These are phyloP conservation scores for Penicillium ucsense DNA, from an alignment of 495 filamentous ascomycete species.

Conservation along the genomic window DNA sequence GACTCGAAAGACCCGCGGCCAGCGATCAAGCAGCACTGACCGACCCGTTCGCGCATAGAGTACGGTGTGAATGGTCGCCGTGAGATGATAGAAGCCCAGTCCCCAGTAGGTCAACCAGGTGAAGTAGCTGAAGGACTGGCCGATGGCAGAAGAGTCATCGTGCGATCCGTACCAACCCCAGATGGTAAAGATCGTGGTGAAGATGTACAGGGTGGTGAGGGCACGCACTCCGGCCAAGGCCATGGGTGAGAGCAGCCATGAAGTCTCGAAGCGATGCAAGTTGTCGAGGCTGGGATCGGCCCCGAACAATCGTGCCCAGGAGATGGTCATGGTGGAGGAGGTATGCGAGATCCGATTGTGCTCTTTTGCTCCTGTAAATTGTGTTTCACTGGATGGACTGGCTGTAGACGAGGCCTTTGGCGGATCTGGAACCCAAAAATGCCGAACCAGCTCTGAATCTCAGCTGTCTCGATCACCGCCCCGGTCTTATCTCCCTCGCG, in stretches of 20 bases:
- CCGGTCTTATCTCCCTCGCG: no score
- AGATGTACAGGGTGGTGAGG: conserved; percentile 57
- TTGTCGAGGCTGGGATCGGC: conserved; percentile 41
- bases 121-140: conserved; percentile 65
- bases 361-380: no score
- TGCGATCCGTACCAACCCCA: conserved; percentile 49
- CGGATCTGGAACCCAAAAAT: no score
- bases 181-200: conserved; percentile 59
- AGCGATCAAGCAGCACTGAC: conserved; percentile 46
- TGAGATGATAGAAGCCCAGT: conserved; percentile 64
- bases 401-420: no score
- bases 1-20: conserved; percentile 52
- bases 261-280: conserved; percentile 59
- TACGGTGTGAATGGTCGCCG: conserved; percentile 54
- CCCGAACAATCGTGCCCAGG: conserved; percentile 17
- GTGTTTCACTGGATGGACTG: no score
- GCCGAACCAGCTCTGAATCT: no score
- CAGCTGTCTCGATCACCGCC: no score
- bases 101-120: conserved; percentile 75
- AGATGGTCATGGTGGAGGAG: conserved; percentile 10
- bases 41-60: conserved; percentile 49
- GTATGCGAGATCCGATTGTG: background rate
- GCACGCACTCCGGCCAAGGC: conserved; percentile 49
- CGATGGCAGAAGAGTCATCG: conserved; percentile 27
- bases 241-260: conserved; percentile 62